phyloP scores from a whole-genome alignment of 257 asterid species.

The Rubia yunnanensis region DNA sequence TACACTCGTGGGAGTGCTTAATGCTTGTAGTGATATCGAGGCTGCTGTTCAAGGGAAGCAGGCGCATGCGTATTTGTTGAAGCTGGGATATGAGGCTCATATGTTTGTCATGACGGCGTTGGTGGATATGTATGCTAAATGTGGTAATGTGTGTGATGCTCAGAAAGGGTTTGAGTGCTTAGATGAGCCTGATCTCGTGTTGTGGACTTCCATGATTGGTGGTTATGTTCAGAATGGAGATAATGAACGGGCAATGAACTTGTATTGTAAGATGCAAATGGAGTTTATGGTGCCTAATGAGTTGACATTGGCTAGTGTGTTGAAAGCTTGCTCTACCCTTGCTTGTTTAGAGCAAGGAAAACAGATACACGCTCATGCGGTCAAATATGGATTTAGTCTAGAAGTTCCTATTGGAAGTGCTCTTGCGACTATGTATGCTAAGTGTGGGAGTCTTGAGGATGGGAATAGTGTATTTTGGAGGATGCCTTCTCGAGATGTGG shows the following conservation, averaged over 20 bases:
- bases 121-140: constrained; percentile 88
- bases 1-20: constrained; percentile 80
- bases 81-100: constrained; percentile 58
- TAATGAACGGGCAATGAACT: constrained; percentile 47
- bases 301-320: constrained; percentile 63
- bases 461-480: constrained; percentile 46
- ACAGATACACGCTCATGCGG: constrained; percentile 63
- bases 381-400: constrained; percentile 58
- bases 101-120: constrained; percentile 65
- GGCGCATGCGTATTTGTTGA: constrained; percentile 54
- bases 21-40: constrained; percentile 62
- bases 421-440: constrained; percentile 76
- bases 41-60: constrained; percentile 49
- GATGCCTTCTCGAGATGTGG: constrained; percentile 69
- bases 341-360: constrained; percentile 84
- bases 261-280: constrained; percentile 65
- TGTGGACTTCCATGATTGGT: constrained; percentile 85
- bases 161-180: constrained; percentile 53
- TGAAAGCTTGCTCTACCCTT: constrained; percentile 75
- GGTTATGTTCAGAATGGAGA: constrained; percentile 80
- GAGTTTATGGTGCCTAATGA: constrained; percentile 61
- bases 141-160: constrained; percentile 55
- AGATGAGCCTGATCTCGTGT: constrained; percentile 52
- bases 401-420: constrained; percentile 85
- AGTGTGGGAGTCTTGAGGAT: constrained; percentile 65